Conservation (phyloP, 768 basidiomycete species). For the Mycena filopes region DNA sequence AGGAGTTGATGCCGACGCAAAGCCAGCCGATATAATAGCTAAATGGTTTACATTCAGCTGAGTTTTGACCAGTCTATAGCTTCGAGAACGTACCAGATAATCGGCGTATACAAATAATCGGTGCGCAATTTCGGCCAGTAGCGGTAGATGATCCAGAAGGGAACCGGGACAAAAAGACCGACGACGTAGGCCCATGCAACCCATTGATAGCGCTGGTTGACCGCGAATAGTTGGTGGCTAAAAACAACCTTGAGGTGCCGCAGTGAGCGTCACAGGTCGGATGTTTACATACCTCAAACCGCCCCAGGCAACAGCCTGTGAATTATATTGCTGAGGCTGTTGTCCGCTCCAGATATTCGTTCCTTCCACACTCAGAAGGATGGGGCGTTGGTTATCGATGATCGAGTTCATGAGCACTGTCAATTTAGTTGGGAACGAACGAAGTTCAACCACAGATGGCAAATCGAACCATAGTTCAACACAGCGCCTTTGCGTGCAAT, state of each 20-base stretch:
- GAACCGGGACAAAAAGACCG: slow-evolving; percentile 62
- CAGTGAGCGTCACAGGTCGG: not conserved
- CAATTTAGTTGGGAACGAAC: not conserved
- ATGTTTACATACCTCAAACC: slow-evolving; percentile 49
- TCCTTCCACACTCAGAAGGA: slow-evolving; percentile 64
- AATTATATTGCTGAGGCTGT: slow-evolving; percentile 61
- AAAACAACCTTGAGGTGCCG: too few relatives aligned
- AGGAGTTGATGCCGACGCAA: slow-evolving; percentile 61
- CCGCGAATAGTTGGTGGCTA: slow-evolving; percentile 54
- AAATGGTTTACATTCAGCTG: not conserved
- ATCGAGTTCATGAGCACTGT: slow-evolving; percentile 69
- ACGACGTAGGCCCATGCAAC: slow-evolving; percentile 59
- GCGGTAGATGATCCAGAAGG: slow-evolving; percentile 61
- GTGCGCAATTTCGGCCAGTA: slow-evolving; percentile 56
- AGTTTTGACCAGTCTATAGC: not conserved
- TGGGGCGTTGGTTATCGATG: slow-evolving; percentile 59
- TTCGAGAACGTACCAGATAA: slow-evolving; percentile 49
- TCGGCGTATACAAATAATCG: slow-evolving; percentile 60
- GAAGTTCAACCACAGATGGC: not conserved
- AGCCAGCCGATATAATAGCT: slow-evolving; percentile 62
- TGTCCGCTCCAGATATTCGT: slow-evolving; percentile 65
- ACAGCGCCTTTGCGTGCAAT: slow-evolving; percentile 41
- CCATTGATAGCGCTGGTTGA: slow-evolving; percentile 59
- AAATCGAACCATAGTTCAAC: slow-evolving; percentile 54
- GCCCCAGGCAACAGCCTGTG: slow-evolving; percentile 64